Evolutionary conservation across 1,284 basidiomycete species (phyloP).

Genomic region (Earliella scabrosa): DNA sequence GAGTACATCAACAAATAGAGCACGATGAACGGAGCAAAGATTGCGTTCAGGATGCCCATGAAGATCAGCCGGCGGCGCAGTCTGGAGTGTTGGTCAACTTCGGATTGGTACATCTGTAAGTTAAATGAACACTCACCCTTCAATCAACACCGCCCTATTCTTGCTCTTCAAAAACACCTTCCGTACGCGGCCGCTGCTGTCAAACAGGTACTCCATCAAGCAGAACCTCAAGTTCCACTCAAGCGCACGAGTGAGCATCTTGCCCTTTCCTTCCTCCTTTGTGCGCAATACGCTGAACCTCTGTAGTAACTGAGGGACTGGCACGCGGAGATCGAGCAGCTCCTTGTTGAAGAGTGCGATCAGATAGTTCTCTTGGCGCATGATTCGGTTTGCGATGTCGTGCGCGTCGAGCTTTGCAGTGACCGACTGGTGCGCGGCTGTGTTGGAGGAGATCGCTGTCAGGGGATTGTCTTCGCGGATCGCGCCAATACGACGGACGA

Average conservation of each 20-base stretch:
- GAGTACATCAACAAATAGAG: constrained; percentile 97
- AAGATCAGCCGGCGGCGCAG: constrained; percentile 88
- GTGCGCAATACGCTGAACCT: constrained; percentile 43
- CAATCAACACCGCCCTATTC: constrained; percentile 78
- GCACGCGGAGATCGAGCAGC: constrained; percentile 85
- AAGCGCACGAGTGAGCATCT: constrained; percentile 84
- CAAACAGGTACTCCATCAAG: constrained; percentile 93
- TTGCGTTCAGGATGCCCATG: constrained; percentile 94
- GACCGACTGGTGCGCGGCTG: constrained; percentile 47
- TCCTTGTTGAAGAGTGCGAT: constrained; percentile 99
- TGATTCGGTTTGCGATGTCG: constrained; percentile 94
- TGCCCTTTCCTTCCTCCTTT: constrained; percentile 66
- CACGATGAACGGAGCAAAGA: constrained; percentile 97
- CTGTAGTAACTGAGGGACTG: constrained; percentile 65
- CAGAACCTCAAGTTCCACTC: constrained; percentile 98
- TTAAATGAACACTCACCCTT: constrained; percentile 63
- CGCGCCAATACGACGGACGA: constrained; percentile 86
- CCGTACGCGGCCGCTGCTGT: constrained; percentile 83
- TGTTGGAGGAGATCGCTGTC: constrained; percentile 79
- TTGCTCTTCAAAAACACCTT: constrained; percentile 90
- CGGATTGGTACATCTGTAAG: not conserved
- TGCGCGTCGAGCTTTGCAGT: constrained; percentile 93
- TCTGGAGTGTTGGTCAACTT: constrained; percentile 44
- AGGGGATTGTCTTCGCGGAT: constrained; percentile 92
- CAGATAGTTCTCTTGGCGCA: constrained; percentile 98